phyloP scores from a whole-genome alignment of 1,284 basidiomycete genomes.

The Rhodotorula glutinis region DNA sequence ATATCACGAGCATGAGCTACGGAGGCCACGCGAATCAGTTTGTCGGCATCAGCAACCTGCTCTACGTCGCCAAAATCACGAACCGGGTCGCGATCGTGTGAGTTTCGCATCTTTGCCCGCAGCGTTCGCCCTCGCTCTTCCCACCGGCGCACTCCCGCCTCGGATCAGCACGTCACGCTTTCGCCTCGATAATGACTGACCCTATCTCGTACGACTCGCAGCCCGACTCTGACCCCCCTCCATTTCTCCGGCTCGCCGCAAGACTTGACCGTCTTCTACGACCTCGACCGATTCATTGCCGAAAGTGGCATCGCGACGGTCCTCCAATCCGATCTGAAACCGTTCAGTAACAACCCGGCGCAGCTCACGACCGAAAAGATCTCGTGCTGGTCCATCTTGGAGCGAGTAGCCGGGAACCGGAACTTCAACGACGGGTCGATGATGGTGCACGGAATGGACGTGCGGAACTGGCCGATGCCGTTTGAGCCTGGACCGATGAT shows the following conservation, averaged over 20 bases:
- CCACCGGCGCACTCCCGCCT: too few species aligned
- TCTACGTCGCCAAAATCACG: conserved; percentile 26
- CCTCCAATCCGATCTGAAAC: conserved; percentile 16
- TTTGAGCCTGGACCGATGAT: conserved; percentile 4
- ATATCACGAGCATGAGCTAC: conserved; percentile 25
- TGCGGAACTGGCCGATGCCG: conserved; percentile 21
- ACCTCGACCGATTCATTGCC: conserved; percentile 25
- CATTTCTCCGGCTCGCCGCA: conserved; percentile 21
- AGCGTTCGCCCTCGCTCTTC: too few species aligned
- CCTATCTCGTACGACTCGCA: neutral
- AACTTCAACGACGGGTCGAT: conserved; percentile 31
- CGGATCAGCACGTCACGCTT: too few species aligned
- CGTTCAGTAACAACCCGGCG: conserved; percentile 12
- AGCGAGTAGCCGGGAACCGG: conserved; percentile 7
- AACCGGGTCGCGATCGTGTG: conserved; percentile 30
- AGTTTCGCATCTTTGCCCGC: neutral
- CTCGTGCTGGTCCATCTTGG: conserved; percentile 28
- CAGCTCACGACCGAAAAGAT: conserved; percentile 5
- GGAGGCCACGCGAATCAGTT: conserved; percentile 35
- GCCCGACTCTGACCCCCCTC: conserved; percentile 21
- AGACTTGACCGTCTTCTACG: conserved; percentile 25
- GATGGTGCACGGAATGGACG: conserved; percentile 20
- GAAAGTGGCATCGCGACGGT: conserved; percentile 16
- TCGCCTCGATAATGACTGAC: too few species aligned
- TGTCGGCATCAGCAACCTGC: conserved; percentile 26